phyloP scores from a whole-genome alignment of 148 eudicot species.

The Rhododendron ovatum region DNA sequence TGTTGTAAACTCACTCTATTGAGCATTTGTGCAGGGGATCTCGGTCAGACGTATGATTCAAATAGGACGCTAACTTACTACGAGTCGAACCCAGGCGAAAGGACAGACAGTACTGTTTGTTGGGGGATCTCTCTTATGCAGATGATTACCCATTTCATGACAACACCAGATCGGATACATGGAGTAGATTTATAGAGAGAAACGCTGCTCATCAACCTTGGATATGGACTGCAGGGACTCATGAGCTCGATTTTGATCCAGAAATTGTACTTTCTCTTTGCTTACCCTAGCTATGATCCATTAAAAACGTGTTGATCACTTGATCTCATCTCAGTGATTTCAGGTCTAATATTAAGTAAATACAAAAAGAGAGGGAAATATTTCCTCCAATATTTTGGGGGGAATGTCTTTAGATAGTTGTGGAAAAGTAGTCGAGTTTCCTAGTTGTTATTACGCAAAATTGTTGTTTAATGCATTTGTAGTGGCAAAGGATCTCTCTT shows the following conservation, averaged over 20 bases:
- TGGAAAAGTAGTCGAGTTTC: too few relatives aligned
- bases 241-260: constrained; percentile 64
- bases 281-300: background rate
- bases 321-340: background rate
- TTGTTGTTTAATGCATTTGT: too few relatives aligned
- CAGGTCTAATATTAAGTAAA: background rate
- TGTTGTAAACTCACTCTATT: background rate
- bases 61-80: constrained; percentile 66
- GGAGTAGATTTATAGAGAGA: constrained; percentile 79
- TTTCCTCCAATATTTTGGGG: too few relatives aligned
- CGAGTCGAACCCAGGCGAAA: constrained; percentile 48
- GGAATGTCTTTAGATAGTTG: too few relatives aligned
- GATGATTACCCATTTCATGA: constrained; percentile 63
- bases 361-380: too few relatives aligned
- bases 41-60: constrained; percentile 76
- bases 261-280: constrained; percentile 34
- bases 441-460: too few relatives aligned
- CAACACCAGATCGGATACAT: constrained; percentile 83
- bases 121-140: constrained; percentile 78
- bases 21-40: constrained; percentile 54
- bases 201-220: constrained; percentile 78
- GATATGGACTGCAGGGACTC: constrained; percentile 86
- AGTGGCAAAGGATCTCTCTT: too few relatives aligned
- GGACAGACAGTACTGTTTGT: constrained; percentile 65
- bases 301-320: background rate